Percentiles rank a stretch among this genome's conserved stretches.
Evolutionary conservation across 768 basidiomycete species (phyloP).

Genomic region (Hortiboletus campestris): DNA sequence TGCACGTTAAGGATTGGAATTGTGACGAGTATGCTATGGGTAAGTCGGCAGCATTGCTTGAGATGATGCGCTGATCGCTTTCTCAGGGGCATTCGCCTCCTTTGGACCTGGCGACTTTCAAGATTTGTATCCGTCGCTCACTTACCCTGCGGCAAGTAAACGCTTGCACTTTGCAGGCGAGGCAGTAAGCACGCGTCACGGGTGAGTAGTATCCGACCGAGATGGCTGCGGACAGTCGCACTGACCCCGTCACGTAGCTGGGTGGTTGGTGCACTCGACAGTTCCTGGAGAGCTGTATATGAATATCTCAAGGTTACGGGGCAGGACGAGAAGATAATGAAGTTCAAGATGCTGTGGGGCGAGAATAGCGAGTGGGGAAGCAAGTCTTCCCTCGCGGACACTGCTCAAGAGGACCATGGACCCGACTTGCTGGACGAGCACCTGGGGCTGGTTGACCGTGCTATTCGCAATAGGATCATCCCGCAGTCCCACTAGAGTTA

Average conservation of each 20-base stretch:
- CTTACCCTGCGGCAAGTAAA: constrained; percentile 23
- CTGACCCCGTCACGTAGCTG: constrained; percentile 22
- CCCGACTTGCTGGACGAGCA: constrained; percentile 1
- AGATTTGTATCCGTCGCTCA: constrained; percentile 31
- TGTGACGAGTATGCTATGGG: constrained; percentile 35
- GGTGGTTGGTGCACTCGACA: constrained; percentile 39
- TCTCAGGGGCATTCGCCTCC: constrained; percentile 36
- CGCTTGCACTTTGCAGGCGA: constrained; percentile 14
- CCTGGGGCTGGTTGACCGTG: not conserved
- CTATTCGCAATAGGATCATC: not conserved
- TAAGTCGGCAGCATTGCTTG: constrained; percentile 11
- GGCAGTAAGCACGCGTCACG: constrained; percentile 35
- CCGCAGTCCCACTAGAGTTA: not conserved
- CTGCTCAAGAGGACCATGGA: not conserved
- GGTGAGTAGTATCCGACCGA: constrained; percentile 18
- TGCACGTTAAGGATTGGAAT: constrained; percentile 34
- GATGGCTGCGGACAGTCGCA: accelerated
- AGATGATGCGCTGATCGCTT: not conserved
- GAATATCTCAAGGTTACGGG: constrained; percentile 19
- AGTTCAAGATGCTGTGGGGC: constrained; percentile 29
- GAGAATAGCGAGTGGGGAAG: constrained; percentile 27
- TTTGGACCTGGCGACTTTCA: constrained; percentile 40
- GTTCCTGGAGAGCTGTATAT: constrained; percentile 35
- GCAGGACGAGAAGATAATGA: constrained; percentile 5
- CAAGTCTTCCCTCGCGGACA: not conserved